Evolutionary conservation across 495 filamentous ascomycete species (phyloP).

Genomic region (Neurospora africana): DNA sequence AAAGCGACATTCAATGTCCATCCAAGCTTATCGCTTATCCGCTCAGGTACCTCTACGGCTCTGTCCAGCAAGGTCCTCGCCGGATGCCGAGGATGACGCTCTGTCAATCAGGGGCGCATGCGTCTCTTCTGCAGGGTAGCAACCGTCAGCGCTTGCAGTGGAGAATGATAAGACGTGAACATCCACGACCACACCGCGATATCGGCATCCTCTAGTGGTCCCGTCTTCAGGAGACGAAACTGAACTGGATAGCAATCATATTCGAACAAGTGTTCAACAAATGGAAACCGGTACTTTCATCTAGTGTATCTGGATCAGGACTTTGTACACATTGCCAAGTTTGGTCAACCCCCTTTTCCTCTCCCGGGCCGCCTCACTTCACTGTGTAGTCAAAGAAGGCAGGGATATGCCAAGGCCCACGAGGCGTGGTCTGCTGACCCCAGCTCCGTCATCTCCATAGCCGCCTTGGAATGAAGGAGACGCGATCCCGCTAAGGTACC

Average conservation of each 20-base stretch:
- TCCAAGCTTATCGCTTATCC: not conserved
- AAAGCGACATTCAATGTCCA: not conserved
- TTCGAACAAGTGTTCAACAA: not conserved
- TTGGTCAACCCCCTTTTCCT: not conserved
- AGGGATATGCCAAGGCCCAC: not conserved
- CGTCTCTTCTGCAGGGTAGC: not conserved
- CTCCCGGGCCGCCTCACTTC: not conserved
- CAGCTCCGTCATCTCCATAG: not conserved
- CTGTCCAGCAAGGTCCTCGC: not conserved
- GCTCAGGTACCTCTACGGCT: not conserved
- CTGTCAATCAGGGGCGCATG: not conserved
- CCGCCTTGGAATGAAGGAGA: not conserved
- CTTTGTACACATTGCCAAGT: not conserved
- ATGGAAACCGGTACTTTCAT: not conserved
- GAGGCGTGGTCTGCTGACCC: not conserved
- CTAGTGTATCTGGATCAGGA: not conserved
- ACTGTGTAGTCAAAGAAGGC: not conserved
- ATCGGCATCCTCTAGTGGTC: not conserved
- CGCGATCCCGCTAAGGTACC: not conserved
- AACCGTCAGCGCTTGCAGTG: not conserved
- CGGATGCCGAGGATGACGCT: not conserved
- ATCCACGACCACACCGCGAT: not conserved
- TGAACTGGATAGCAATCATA: not conserved
- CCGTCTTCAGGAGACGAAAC: not conserved
- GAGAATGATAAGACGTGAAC: not conserved